Conservation (phyloP, 2,329 filamentous ascomycete species). For the Niveomyces coronatus region DNA sequence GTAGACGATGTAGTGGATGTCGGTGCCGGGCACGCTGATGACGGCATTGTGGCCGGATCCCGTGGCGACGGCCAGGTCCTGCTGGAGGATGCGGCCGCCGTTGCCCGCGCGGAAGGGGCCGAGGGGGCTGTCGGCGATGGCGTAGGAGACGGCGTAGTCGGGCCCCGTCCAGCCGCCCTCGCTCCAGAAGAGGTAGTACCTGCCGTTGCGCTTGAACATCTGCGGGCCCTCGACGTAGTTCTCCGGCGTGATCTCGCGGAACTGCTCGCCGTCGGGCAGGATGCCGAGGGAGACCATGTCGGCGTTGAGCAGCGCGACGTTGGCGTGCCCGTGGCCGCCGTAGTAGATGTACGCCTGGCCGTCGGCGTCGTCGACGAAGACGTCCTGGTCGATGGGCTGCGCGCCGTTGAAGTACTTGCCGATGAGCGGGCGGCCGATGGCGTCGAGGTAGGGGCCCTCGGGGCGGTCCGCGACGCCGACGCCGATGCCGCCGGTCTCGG, state of each 20-base stretch:
- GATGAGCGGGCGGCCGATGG: constrained; percentile 24
- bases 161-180: constrained; percentile 38
- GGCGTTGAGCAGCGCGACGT: constrained; percentile 30
- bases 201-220: constrained; percentile 33
- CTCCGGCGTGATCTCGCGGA: constrained; percentile 34
- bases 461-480: constrained; percentile 23
- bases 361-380: constrained; percentile 31
- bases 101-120: constrained; percentile 33
- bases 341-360: constrained; percentile 33
- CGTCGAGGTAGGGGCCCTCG: constrained; percentile 26
- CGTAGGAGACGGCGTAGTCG: constrained; percentile 36
- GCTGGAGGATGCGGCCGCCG: constrained; percentile 31
- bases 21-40: constrained; percentile 32
- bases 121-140: constrained; percentile 25
- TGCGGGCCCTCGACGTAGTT: constrained; percentile 27
- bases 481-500: constrained; percentile 29
- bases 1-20: constrained; percentile 38
- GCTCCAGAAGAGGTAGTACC: constrained; percentile 37
- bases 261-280: constrained; percentile 29
- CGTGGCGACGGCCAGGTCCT: constrained; percentile 30
- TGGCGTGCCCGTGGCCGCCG: constrained; percentile 27
- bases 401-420: constrained; percentile 31
- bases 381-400: constrained; percentile 33
- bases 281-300: constrained; percentile 32
- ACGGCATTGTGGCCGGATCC: constrained; percentile 35